phyloP scores from a whole-genome alignment of 164 flowering plant species.

The Chloranthus sessilifolius region DNA sequence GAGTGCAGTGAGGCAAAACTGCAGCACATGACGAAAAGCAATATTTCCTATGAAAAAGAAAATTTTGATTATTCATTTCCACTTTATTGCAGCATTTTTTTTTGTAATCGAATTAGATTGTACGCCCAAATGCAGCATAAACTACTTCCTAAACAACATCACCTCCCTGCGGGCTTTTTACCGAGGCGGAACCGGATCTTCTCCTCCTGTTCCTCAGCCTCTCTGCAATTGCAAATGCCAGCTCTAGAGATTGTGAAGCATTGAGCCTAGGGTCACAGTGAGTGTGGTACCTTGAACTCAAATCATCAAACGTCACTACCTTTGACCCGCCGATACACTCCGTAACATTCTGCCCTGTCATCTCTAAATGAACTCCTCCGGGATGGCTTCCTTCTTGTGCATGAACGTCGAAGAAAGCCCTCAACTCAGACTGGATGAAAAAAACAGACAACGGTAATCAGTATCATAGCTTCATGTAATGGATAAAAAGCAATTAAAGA shows the following conservation, averaged over 20 bases:
- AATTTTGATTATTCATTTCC: no score
- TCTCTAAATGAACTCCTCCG: slow-evolving; percentile 61
- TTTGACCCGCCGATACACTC: slow-evolving; percentile 66
- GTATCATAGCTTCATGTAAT: no score
- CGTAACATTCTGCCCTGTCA: slow-evolving; percentile 73
- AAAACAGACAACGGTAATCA: no score
- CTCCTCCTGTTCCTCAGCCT: slow-evolving; percentile 47
- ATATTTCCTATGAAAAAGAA: no score
- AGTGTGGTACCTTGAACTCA: slow-evolving; percentile 57
- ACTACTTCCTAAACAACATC: no score
- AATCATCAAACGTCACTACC: slow-evolving; percentile 46
- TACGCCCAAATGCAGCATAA: no score
- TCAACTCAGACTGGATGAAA: slow-evolving; percentile 43
- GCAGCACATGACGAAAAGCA: no score
- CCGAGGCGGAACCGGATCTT: no score
- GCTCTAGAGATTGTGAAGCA: slow-evolving; percentile 63
- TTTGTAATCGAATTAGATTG: no score
- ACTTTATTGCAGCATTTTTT: no score
- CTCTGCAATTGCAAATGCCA: slow-evolving; percentile 51
- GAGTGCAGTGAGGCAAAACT: no score
- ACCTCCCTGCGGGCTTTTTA: no score
- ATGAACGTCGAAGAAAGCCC: slow-evolving; percentile 69
- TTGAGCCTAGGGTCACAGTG: slow-evolving; percentile 70
- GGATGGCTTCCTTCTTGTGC: slow-evolving; percentile 73
- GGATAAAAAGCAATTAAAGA: background rate